A percentile compares a stretch with the other conserved stretches of the same genome.
Conservation (phyloP, 352 stramenopile genomes). For the Globisporangium uncinulatum region DNA sequence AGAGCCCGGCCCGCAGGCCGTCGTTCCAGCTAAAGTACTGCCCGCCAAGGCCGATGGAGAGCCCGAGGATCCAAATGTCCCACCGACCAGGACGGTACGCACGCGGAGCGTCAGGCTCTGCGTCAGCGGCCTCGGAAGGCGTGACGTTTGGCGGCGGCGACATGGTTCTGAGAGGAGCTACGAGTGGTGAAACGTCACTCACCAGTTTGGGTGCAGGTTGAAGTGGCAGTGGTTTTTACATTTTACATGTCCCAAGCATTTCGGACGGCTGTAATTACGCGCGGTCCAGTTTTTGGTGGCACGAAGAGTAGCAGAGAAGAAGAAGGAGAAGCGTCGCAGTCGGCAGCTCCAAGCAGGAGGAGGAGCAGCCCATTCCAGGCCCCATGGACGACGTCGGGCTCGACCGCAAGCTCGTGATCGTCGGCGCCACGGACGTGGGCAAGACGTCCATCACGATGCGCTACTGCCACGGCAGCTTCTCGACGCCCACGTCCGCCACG, state of each 20-base stretch:
- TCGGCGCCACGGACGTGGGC: slow-evolving; percentile 84
- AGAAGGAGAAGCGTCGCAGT: background rate
- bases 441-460: slow-evolving; percentile 89
- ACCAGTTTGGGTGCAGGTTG: too few species aligned
- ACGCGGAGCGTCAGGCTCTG: slow-evolving; percentile 91
- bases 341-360: too few species aligned
- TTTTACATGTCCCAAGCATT: too few species aligned
- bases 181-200: too few species aligned
- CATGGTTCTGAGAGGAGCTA: background rate
- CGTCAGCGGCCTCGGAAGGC: slow-evolving; percentile 93
- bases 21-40: slow-evolving; percentile 37
- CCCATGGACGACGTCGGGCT: slow-evolving; percentile 82
- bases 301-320: background rate
- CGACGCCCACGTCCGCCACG: slow-evolving; percentile 76
- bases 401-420: slow-evolving; percentile 87
- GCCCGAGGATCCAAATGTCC: slow-evolving; percentile 31
- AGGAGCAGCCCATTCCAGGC: background rate
- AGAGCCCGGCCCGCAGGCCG: slow-evolving; percentile 18
- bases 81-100: slow-evolving; percentile 93
- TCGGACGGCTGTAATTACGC: too few species aligned
- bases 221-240: too few species aligned
- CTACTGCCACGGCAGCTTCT: slow-evolving; percentile 85
- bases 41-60: slow-evolving; percentile 26
- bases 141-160: slow-evolving; percentile 56
- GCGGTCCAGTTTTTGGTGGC: background rate